A percentile compares a stretch with the other conserved stretches of the same genome.
Conservation (phyloP, 441 rosid genomes). For the Erysimum cheiri region DNA sequence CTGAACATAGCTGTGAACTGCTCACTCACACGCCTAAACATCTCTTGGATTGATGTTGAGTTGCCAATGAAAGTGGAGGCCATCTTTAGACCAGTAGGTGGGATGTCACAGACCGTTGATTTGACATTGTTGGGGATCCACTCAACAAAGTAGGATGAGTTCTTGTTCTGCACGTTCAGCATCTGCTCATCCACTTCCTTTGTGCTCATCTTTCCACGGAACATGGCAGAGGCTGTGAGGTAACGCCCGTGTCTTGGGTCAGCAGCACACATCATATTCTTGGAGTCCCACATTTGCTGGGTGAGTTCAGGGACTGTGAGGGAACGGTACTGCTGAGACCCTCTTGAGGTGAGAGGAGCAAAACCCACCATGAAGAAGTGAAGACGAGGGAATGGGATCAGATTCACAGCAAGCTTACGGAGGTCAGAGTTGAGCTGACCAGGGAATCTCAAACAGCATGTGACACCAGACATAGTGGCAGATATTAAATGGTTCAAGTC, state of each 20-base stretch:
- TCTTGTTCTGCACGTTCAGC: slow-evolving; percentile 69
- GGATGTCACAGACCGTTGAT: slow-evolving; percentile 65
- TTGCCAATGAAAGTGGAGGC: slow-evolving; percentile 63
- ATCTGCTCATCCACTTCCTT: slow-evolving; percentile 70
- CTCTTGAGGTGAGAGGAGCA: slow-evolving; percentile 65
- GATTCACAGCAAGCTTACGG: slow-evolving; percentile 62
- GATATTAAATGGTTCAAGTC: slow-evolving; percentile 65
- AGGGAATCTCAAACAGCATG: slow-evolving; percentile 67
- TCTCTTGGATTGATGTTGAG: slow-evolving; percentile 64
- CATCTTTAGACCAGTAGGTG: slow-evolving; percentile 62
- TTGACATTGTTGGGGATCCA: slow-evolving; percentile 69
- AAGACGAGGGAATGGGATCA: slow-evolving; percentile 65
- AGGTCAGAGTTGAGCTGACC: slow-evolving; percentile 67
- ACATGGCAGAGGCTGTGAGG: slow-evolving; percentile 66
- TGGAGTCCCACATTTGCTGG: slow-evolving; percentile 75
- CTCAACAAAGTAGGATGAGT: slow-evolving; percentile 67
- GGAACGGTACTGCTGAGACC: slow-evolving; percentile 61
- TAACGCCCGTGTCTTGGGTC: slow-evolving; percentile 66
- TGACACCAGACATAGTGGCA: slow-evolving; percentile 62
- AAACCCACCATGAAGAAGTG: slow-evolving; percentile 78
- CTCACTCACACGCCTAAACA: slow-evolving; percentile 66
- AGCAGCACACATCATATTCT: slow-evolving; percentile 74
- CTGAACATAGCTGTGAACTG: slow-evolving; percentile 71
- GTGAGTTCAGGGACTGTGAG: slow-evolving; percentile 65
- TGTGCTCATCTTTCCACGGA: slow-evolving; percentile 73